Evolutionary conservation across 2,329 filamentous ascomycete species (phyloP).

Genomic region (Aureobasidium uvarum): DNA sequence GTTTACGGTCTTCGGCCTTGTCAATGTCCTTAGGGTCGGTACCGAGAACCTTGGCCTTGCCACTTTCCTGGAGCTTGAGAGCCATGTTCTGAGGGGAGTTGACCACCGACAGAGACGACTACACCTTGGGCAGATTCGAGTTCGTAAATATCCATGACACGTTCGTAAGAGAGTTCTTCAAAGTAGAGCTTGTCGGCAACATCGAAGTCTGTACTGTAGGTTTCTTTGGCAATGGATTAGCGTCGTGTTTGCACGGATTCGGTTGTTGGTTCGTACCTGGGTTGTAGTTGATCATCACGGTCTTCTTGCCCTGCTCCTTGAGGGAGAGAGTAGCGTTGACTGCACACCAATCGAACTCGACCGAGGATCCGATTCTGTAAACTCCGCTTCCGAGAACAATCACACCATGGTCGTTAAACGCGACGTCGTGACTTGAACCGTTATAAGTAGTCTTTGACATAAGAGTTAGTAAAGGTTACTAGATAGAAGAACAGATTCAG

Average conservation of each 20-base stretch:
- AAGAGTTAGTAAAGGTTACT: too few species aligned
- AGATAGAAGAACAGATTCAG: too few species aligned
- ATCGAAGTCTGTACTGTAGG: slow-evolving; percentile 80
- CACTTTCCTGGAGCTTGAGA: slow-evolving; percentile 85
- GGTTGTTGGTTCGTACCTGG: too few species aligned
- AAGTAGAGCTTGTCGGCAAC: slow-evolving; percentile 91
- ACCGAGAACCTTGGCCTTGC: slow-evolving; percentile 85
- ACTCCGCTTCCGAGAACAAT: slow-evolving; percentile 91
- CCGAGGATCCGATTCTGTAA: slow-evolving; percentile 95
- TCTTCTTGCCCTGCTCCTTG: slow-evolving; percentile 88
- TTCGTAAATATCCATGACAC: slow-evolving; percentile 99
- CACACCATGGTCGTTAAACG: slow-evolving; percentile 87
- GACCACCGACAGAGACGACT: slow-evolving; percentile 92
- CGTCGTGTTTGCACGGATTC: too few species aligned
- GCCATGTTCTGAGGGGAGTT: slow-evolving; percentile 98
- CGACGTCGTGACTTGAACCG: slow-evolving; percentile 89
- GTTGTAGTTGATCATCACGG: slow-evolving; percentile 80
- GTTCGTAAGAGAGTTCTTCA: slow-evolving; percentile 93
- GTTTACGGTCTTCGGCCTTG: slow-evolving; percentile 96
- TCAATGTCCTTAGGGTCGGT: slow-evolving; percentile 94
- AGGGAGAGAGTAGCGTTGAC: slow-evolving; percentile 85
- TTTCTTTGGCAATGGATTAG: too few species aligned
- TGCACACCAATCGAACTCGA: slow-evolving; percentile 99
- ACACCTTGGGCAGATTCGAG: slow-evolving; percentile 81
- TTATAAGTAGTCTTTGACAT: too few species aligned